Conservation (phyloP, 2,329 filamentous ascomycete species). For the Boeremia exigua region DNA sequence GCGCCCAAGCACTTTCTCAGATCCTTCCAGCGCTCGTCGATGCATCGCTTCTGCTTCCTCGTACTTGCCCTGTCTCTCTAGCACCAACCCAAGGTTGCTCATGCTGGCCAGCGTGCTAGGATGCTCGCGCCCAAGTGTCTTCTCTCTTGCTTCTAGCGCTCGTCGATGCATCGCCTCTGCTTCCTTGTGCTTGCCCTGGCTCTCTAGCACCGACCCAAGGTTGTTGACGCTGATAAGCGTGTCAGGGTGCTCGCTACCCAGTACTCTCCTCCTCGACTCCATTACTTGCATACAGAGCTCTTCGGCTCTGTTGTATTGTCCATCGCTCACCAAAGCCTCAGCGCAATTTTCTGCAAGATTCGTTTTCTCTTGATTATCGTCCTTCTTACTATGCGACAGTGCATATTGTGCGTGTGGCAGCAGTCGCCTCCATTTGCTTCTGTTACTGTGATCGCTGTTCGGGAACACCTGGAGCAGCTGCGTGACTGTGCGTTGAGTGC, state of each 20-base stretch:
- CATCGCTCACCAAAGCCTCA: slow-evolving; percentile 16
- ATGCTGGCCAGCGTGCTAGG: background rate
- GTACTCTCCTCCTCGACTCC: background rate
- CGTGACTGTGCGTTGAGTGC: slow-evolving; percentile 14
- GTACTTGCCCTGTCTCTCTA: slow-evolving; percentile 19
- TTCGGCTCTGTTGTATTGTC: slow-evolving; percentile 20
- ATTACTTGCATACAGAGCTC: slow-evolving; percentile 17
- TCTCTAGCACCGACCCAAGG: background rate
- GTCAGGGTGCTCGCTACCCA: slow-evolving; percentile 8
- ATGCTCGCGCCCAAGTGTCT: slow-evolving; percentile 1
- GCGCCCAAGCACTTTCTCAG: background rate
- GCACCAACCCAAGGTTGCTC: background rate
- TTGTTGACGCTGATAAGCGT: background rate
- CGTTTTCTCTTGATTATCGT: slow-evolving; percentile 13
- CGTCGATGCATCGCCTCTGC: slow-evolving; percentile 4
- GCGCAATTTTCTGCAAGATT: slow-evolving; percentile 19
- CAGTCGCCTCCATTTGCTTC: slow-evolving; percentile 30
- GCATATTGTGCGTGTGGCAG: slow-evolving; percentile 24
- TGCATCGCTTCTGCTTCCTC: no score
- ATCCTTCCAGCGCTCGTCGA: no score
- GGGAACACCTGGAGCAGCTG: slow-evolving; percentile 20
- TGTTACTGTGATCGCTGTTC: slow-evolving; percentile 18
- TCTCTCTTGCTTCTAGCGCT: background rate
- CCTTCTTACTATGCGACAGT: slow-evolving; percentile 16
- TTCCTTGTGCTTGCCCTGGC: no score